A percentile compares a stretch with the other conserved stretches of the same genome.
Conservation (phyloP, 805 yeast species). For the Saccharomycopsis vini region DNA sequence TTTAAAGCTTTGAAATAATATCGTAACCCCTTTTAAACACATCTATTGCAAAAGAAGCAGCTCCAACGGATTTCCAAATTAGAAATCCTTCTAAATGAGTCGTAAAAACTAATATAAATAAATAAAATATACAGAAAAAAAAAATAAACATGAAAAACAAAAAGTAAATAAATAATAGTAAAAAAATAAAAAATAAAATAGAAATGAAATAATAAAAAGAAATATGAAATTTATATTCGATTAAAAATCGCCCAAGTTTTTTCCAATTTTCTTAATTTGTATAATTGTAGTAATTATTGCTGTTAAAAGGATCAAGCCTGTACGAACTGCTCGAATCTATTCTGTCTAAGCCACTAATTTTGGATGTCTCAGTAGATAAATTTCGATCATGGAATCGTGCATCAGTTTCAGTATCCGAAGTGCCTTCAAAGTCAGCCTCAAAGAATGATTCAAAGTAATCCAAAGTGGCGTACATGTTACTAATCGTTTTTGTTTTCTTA, state of each 20-base stretch:
- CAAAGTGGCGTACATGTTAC: slow-evolving; percentile 19
- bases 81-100: too few species aligned
- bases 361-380: slow-evolving; percentile 15
- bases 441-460: slow-evolving; percentile 19
- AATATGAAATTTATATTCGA: neutral
- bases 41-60: too few species aligned
- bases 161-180: neutral
- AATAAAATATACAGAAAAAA: neutral
- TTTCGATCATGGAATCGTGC: slow-evolving; percentile 10
- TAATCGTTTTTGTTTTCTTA: slow-evolving; percentile 16
- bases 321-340: slow-evolving; percentile 13
- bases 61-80: too few species aligned
- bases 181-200: too few species aligned
- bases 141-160: neutral
- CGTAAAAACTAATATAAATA: too few species aligned
- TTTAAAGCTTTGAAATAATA: too few species aligned
- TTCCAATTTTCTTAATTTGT: slow-evolving; percentile 2
- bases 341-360: slow-evolving; percentile 7
- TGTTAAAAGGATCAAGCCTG: slow-evolving; percentile 13
- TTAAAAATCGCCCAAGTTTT: too few species aligned
- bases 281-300: slow-evolving; percentile 13
- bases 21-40: too few species aligned
- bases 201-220: neutral
- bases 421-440: slow-evolving; percentile 14
- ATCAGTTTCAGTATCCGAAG: slow-evolving; percentile 3